A percentile compares a stretch with the other conserved stretches of the same genome.
Conservation (phyloP, 768 basidiomycete genomes). For the Phlegmacium glaucopus region DNA sequence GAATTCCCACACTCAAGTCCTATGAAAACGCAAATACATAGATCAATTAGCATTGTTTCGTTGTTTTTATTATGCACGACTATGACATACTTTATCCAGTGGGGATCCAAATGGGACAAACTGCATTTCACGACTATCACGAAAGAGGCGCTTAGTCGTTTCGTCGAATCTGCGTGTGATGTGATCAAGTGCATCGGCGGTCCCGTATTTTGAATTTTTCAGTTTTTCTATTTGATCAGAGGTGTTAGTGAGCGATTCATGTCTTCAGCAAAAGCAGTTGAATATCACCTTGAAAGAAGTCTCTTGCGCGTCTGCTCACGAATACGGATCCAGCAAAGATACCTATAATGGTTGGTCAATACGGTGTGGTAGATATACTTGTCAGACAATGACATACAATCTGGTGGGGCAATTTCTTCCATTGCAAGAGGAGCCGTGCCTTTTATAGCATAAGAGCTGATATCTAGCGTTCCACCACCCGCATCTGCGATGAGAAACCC, state of each 20-base stretch:
- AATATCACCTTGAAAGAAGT: constrained; percentile 60
- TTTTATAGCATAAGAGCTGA: constrained; percentile 75
- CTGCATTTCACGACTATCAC: constrained; percentile 62
- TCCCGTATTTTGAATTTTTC: constrained; percentile 68
- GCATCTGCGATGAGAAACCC: constrained; percentile 81
- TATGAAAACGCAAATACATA: background rate
- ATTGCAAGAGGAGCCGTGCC: constrained; percentile 69
- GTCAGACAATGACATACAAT: constrained; percentile 52
- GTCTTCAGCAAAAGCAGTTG: constrained; percentile 3
- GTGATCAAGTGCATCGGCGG: constrained; percentile 68
- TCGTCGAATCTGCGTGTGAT: constrained; percentile 81
- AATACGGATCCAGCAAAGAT: constrained; percentile 84
- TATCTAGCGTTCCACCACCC: constrained; percentile 78
- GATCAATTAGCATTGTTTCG: too few relatives aligned
- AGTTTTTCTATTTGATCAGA: constrained; percentile 55
- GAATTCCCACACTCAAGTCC: constrained; percentile 65
- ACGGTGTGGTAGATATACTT: background rate
- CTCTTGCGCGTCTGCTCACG: constrained; percentile 70
- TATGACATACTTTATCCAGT: constrained; percentile 50
- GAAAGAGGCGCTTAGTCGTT: constrained; percentile 77
- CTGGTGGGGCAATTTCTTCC: constrained; percentile 80
- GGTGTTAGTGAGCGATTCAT: constrained; percentile 4
- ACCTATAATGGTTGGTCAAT: constrained; percentile 36
- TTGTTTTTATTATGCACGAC: background rate
- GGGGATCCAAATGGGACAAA: constrained; percentile 78